Percentiles rank a stretch among this genome's conserved stretches.
Evolutionary conservation across 2,329 filamentous ascomycete species (phyloP).

Genomic region (Epichloe typhina): DNA sequence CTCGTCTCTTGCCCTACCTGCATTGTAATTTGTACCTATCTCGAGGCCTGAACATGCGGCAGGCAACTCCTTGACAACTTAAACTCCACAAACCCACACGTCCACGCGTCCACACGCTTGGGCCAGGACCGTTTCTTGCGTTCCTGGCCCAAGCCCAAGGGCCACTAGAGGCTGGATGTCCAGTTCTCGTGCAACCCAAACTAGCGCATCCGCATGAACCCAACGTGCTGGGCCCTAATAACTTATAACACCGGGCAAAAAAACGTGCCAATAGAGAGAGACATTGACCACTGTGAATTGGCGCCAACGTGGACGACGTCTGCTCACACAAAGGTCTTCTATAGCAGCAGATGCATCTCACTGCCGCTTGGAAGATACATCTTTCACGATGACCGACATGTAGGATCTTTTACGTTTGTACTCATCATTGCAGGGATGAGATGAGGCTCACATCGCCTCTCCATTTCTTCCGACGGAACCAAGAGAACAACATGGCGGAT

Average conservation of each 20-base stretch:
- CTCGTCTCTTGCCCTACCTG: too few relatives aligned
- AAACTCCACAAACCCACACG: conserved; percentile 1
- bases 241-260: not conserved
- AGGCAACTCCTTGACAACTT: not conserved
- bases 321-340: too few relatives aligned
- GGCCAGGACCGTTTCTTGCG: conserved; percentile 1
- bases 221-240: conserved; percentile 4
- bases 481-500: not conserved
- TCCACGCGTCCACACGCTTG: not conserved
- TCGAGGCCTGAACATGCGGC: not conserved
- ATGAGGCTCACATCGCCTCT: not conserved
- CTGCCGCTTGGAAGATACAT: too few relatives aligned
- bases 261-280: conserved; percentile 2
- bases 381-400: too few relatives aligned
- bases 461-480: not conserved
- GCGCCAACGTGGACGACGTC: too few relatives aligned
- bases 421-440: too few relatives aligned
- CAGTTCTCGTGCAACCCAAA: conserved; percentile 5
- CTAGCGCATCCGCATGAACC: conserved; percentile 7
- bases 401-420: too few relatives aligned
- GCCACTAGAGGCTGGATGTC: conserved; percentile 1
- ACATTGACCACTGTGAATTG: too few relatives aligned
- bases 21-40: too few relatives aligned
- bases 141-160: not conserved
- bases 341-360: too few relatives aligned